Evolutionary conservation across 116 monocot genomes (phyloP).

Genomic region (Dioscorea cayenensis): DNA sequence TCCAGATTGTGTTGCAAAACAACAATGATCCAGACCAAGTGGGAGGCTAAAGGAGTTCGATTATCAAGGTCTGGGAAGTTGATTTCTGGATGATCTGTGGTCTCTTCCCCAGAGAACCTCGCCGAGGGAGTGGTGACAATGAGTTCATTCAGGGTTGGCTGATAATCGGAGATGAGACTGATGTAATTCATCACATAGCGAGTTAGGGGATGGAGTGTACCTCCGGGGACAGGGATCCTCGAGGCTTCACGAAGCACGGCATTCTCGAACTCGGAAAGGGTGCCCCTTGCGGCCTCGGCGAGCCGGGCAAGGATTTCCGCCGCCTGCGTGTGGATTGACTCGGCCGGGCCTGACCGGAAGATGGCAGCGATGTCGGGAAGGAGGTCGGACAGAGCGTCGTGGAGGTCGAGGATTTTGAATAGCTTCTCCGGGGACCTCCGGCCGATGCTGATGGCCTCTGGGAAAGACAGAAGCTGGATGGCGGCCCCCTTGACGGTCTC

Average conservation of each 20-base stretch:
- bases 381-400: constrained; percentile 57
- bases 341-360: constrained; percentile 35
- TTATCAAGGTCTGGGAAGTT: constrained; percentile 41
- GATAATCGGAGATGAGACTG: constrained; percentile 61
- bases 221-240: constrained; percentile 47
- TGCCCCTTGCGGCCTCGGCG: constrained; percentile 53
- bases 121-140: constrained; percentile 42
- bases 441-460: constrained; percentile 69
- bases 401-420: constrained; percentile 79
- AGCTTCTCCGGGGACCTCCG: constrained; percentile 72
- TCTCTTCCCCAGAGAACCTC: neutral
- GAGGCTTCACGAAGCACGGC: constrained; percentile 54
- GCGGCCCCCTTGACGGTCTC: constrained; percentile 52
- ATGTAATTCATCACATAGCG: constrained; percentile 96
- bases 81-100: constrained; percentile 10
- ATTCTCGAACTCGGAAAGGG: constrained; percentile 68
- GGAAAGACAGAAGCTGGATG: constrained; percentile 60
- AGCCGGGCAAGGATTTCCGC: constrained; percentile 49
- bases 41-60: constrained; percentile 41
- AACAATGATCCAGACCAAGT: constrained; percentile 58
- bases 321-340: constrained; percentile 46
- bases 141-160: constrained; percentile 44
- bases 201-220: constrained; percentile 75
- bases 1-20: constrained; percentile 54
- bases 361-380: constrained; percentile 51